phyloP scores from a whole-genome alignment of 306 rosid genomes.

The Prunus kanzakura region DNA sequence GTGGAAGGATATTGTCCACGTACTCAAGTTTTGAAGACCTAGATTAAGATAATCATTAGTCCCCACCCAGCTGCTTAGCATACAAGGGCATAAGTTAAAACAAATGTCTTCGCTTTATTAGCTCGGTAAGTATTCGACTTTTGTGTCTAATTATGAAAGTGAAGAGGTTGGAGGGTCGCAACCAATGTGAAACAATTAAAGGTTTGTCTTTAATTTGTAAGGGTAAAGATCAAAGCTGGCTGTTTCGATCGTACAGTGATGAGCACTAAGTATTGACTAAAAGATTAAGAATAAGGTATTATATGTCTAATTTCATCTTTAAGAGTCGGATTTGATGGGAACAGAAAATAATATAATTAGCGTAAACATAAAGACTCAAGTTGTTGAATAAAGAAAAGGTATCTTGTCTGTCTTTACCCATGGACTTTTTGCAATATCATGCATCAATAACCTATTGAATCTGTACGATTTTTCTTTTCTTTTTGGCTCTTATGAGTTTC shows the following conservation, averaged over 20 bases:
- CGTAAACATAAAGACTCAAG: conserved; percentile 8
- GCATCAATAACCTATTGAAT: neutral
- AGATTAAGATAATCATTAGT: neutral
- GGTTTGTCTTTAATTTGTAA: conserved; percentile 3
- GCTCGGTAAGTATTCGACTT: conserved; percentile 46
- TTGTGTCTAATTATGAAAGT: conserved; percentile 41
- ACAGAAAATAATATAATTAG: neutral
- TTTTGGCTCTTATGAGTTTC: neutral
- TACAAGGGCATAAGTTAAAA: conserved; percentile 19
- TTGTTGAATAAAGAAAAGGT: conserved; percentile 14
- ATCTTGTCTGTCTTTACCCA: neutral
- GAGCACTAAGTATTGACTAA: conserved; percentile 32
- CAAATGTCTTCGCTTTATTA: conserved; percentile 39
- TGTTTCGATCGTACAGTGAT: conserved; percentile 31
- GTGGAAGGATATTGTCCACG: conserved; percentile 33
- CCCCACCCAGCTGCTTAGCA: conserved; percentile 38
- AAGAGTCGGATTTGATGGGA: conserved; percentile 25
- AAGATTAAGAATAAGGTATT: conserved; percentile 7
- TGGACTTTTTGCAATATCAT: neutral
- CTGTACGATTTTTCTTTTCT: neutral
- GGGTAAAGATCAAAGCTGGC: conserved; percentile 13
- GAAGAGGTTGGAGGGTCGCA: conserved; percentile 40
- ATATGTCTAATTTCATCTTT: conserved; percentile 15
- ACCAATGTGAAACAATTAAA: conserved; percentile 9
- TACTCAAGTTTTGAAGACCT: neutral